Evolutionary conservation across 2,329 filamentous ascomycete species (phyloP).

Genomic region (Huntiella abstrusa): DNA sequence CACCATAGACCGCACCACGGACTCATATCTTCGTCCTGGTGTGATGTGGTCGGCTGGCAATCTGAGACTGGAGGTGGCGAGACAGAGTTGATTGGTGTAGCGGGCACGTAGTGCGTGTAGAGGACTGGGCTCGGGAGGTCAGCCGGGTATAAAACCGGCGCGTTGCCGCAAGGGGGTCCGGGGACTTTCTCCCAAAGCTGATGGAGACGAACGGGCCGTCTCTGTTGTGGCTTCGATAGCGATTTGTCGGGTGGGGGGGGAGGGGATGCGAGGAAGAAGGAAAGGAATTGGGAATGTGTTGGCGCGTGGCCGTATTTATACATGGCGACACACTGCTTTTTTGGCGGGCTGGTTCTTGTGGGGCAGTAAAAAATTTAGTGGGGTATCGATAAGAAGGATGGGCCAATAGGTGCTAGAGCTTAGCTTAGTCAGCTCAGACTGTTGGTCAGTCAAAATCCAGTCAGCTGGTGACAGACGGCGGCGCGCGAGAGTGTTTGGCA

Average conservation of each 20-base stretch:
- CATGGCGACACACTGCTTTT: background rate
- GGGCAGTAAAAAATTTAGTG: conserved; percentile 10
- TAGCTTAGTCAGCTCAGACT: too few species aligned
- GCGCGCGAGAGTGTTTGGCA: background rate
- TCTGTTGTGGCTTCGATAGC: conserved; percentile 98
- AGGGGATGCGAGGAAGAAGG: conserved; percentile 18
- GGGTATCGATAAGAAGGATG: conserved; percentile 1
- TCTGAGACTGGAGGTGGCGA: too few species aligned
- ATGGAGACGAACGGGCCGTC: conserved; percentile 19
- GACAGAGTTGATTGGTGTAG: background rate
- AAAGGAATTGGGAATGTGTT: conserved; percentile 11
- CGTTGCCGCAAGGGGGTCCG: conserved; percentile 42
- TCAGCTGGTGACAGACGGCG: background rate
- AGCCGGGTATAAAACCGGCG: conserved; percentile 22
- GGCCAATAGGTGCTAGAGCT: background rate
- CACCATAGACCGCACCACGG: conserved; percentile 25
- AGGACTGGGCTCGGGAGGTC: conserved; percentile 20
- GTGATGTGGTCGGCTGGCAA: background rate
- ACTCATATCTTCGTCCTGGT: conserved; percentile 75
- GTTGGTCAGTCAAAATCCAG: too few species aligned
- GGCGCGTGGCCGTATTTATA: background rate
- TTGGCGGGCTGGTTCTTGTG: background rate
- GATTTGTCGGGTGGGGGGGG: conserved; percentile 98
- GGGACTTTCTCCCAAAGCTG: conserved; percentile 99
- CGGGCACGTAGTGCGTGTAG: conserved; percentile 10